Percentiles rank a stretch among this genome's conserved stretches.
Conservation (phyloP, 805 yeast genomes). For the Kodamaea leandrae region DNA sequence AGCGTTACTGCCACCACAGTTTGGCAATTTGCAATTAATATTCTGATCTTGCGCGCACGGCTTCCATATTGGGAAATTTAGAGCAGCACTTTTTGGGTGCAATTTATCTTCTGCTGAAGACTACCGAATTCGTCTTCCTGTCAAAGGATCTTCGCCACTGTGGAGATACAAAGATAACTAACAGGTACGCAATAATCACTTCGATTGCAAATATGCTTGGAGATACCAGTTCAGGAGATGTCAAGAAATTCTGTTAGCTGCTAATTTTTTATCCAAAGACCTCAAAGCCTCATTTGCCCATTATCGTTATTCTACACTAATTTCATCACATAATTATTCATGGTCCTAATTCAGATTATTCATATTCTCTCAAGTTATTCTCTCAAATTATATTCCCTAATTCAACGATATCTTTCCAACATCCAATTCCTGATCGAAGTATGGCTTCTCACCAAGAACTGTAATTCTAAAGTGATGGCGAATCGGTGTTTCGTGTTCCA, state of each 20-base stretch:
- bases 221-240: no score
- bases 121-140: background rate
- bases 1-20: background rate
- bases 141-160: no score
- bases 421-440: conserved; percentile 7
- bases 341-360: background rate
- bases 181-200: no score
- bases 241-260: no score
- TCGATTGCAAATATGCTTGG: no score
- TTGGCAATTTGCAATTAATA: background rate
- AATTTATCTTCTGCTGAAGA: background rate
- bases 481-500: conserved; percentile 20
- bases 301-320: background rate
- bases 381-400: background rate
- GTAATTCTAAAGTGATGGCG: conserved; percentile 27
- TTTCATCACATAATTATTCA: background rate
- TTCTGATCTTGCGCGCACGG: background rate
- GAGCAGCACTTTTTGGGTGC: background rate
- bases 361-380: background rate
- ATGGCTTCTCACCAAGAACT: conserved; percentile 27
- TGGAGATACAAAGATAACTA: no score
- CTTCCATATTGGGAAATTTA: background rate
- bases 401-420: background rate
- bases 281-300: no score
- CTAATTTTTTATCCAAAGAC: no score